Evolutionary conservation across 2,329 filamentous ascomycete species (phyloP).

Genomic region (Cytospora mali): DNA sequence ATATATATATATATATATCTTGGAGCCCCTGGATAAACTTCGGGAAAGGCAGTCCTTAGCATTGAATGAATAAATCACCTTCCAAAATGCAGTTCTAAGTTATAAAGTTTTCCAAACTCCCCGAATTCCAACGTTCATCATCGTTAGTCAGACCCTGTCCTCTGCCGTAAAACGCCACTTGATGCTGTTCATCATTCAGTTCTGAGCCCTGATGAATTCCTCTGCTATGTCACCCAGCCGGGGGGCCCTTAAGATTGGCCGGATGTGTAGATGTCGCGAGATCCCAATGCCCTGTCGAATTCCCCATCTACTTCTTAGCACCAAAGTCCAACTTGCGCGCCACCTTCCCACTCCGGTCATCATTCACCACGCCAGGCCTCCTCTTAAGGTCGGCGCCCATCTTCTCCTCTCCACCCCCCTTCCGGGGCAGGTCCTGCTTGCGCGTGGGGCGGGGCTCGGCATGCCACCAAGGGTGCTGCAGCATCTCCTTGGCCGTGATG

Average conservation of each 20-base stretch:
- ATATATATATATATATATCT: background rate
- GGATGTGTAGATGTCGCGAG: background rate
- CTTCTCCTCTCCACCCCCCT: conserved; percentile 69
- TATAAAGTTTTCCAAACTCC: background rate
- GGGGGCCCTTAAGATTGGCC: no score
- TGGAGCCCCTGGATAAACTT: background rate
- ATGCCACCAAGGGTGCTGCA: conserved; percentile 86
- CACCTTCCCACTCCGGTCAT: conserved; percentile 69
- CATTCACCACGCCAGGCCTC: conserved; percentile 64
- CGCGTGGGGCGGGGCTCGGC: conserved; percentile 80
- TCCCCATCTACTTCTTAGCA: conserved; percentile 42
- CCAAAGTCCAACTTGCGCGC: conserved; percentile 83
- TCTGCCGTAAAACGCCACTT: background rate
- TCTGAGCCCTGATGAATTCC: background rate
- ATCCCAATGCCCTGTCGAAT: background rate
- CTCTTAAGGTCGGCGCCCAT: conserved; percentile 82
- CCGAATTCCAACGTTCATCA: background rate
- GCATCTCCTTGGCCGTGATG: conserved; percentile 73
- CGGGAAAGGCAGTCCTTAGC: background rate
- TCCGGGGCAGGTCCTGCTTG: conserved; percentile 79
- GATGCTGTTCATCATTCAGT: background rate
- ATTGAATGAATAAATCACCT: background rate
- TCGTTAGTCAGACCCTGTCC: background rate
- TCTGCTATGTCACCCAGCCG: background rate
- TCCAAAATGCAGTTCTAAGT: background rate